phyloP scores from a whole-genome alignment of 2,329 filamentous ascomycete genomes.

The Fusarium graminum region DNA sequence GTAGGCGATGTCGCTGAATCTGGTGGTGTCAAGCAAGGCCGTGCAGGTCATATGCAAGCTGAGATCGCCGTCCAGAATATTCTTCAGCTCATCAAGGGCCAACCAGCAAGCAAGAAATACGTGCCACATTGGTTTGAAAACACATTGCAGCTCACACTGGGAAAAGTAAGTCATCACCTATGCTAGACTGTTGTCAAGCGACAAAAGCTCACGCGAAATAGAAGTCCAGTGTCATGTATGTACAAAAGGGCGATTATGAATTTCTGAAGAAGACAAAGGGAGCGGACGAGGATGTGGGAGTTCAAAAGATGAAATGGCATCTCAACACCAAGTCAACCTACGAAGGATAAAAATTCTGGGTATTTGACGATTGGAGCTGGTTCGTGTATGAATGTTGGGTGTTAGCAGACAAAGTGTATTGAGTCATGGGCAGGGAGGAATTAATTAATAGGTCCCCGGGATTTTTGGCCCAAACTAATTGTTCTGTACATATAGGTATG shows the following conservation, averaged over 20 bases:
- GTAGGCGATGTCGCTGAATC: slow-evolving; percentile 27
- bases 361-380: too few species aligned
- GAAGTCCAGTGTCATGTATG: not conserved
- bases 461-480: too few species aligned
- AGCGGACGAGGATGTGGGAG: slow-evolving; percentile 7
- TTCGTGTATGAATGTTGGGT: too few species aligned
- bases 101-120: not conserved
- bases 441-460: too few species aligned
- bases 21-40: slow-evolving; percentile 33
- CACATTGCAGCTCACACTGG: slow-evolving; percentile 15
- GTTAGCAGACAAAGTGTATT: too few species aligned
- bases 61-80: slow-evolving; percentile 22
- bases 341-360: too few species aligned
- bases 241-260: slow-evolving; percentile 20
- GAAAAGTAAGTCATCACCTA: not conserved
- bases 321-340: not conserved
- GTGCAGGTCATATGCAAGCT: slow-evolving; percentile 26
- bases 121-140: slow-evolving; percentile 24
- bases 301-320: slow-evolving; percentile 9
- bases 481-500: too few species aligned
- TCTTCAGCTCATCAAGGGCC: slow-evolving; percentile 5
- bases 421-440: too few species aligned
- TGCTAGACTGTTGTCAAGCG: rapidly evolving
- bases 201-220: not conserved
- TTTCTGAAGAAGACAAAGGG: slow-evolving; percentile 6